phyloP scores from a whole-genome alignment of 257 asterid species.

The Solanum habrochaites region DNA sequence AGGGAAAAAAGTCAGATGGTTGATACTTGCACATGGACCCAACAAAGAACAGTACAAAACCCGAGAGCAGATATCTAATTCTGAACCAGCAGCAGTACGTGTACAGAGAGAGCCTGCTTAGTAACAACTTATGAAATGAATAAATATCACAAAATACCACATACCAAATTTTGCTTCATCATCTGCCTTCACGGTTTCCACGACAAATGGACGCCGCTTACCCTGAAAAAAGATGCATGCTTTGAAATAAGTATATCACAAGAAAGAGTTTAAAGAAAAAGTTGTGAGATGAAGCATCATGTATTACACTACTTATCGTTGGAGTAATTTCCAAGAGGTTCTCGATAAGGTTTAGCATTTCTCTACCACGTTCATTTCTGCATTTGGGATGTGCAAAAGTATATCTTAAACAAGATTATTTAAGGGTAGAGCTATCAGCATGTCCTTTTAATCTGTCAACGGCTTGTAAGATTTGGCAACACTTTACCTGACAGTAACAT shows the following conservation, averaged over 20 bases:
- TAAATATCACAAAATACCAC: not conserved
- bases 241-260: not conserved
- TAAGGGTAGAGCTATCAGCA: not conserved
- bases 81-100: not conserved
- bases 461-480: not conserved
- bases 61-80: not conserved
- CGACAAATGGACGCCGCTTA: slow-evolving; percentile 73
- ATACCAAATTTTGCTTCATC: slow-evolving; percentile 85
- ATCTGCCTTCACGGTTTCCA: slow-evolving; percentile 94
- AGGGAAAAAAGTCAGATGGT: not conserved
- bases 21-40: not conserved
- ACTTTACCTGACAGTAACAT: slow-evolving; percentile 78
- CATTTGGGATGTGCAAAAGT: slow-evolving; percentile 10
- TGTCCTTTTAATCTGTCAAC: not conserved
- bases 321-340: slow-evolving; percentile 90
- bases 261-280: not conserved
- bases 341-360: slow-evolving; percentile 83
- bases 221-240: slow-evolving; percentile 41
- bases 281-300: not conserved
- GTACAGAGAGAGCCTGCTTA: not conserved
- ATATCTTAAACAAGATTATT: not conserved
- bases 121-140: not conserved
- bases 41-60: not conserved
- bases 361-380: slow-evolving; percentile 94
- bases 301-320: slow-evolving; percentile 56